Percentiles rank a stretch among this genome's conserved stretches.
phyloP scores from a whole-genome alignment of 2,329 filamentous ascomycete species.

The Pyrenophora teres region DNA sequence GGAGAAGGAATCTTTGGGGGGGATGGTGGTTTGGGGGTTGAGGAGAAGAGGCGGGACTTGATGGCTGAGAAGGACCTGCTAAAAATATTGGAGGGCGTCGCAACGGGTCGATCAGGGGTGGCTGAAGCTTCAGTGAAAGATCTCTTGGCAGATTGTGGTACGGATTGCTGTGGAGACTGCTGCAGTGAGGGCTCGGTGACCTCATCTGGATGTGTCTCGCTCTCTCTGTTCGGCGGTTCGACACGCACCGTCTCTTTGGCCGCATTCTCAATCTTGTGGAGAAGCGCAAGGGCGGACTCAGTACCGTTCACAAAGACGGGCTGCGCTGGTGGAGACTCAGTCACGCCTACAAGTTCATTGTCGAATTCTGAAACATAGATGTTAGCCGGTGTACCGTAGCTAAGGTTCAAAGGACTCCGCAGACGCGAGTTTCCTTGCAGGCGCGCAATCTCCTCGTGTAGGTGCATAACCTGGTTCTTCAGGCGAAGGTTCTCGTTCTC shows the following conservation, averaged over 20 bases:
- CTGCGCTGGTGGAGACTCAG: constrained; percentile 10
- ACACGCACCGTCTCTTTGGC: constrained; percentile 12
- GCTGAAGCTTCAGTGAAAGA: constrained; percentile 4
- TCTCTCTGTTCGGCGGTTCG: constrained; percentile 3
- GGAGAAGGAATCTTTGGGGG: constrained; percentile 11
- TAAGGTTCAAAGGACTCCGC: neutral
- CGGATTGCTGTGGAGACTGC: constrained; percentile 5
- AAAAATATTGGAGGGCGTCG: constrained; percentile 21
- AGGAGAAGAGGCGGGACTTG: constrained; percentile 23
- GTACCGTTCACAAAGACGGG: constrained; percentile 20
- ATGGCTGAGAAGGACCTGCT: constrained; percentile 29
- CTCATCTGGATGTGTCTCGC: constrained; percentile 4
- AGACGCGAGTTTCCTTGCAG: neutral
- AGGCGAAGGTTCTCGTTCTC: constrained; percentile 6
- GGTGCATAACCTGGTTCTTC: neutral
- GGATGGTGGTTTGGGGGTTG: constrained; percentile 8
- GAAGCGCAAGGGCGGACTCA: constrained; percentile 28
- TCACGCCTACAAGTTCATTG: constrained; percentile 15
- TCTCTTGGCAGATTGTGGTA: constrained; percentile 6
- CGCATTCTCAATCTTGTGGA: constrained; percentile 26
- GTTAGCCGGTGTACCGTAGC: constrained; percentile 19
- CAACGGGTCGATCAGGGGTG: constrained; percentile 15
- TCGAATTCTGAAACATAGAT: constrained; percentile 21
- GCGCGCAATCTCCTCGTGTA: neutral
- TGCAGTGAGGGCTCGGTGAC: constrained; percentile 5